Conservation (phyloP, 2,329 filamentous ascomycete species). For the Xylaria hypoxylon region DNA sequence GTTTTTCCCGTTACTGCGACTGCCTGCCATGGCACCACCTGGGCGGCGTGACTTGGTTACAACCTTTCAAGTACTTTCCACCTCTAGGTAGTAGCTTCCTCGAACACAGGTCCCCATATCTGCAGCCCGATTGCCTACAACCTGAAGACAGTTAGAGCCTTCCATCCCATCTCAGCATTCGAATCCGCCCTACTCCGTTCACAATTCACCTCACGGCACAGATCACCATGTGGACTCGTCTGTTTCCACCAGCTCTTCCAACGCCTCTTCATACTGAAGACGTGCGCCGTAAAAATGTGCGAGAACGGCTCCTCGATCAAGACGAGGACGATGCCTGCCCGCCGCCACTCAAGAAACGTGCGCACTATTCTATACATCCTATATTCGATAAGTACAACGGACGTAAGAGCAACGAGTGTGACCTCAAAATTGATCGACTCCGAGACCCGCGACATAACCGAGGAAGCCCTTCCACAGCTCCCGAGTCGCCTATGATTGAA, state of each 20-base stretch:
- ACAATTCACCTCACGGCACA: not conserved
- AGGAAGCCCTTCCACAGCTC: conserved; percentile 35
- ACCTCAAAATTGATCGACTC: conserved; percentile 18
- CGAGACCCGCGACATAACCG: conserved; percentile 10
- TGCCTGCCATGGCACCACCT: conserved; percentile 1
- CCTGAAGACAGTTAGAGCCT: not conserved
- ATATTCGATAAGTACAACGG: conserved; percentile 42
- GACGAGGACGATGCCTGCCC: conserved; percentile 28
- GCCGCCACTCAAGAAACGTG: conserved; percentile 37
- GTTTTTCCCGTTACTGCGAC: not conserved
- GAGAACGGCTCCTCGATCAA: conserved; percentile 31
- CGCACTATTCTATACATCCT: conserved; percentile 36
- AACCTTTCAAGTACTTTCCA: not conserved
- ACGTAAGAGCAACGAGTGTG: conserved; percentile 26
- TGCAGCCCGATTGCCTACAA: not conserved
- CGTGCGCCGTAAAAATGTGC: conserved; percentile 17
- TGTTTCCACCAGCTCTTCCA: conserved; percentile 27
- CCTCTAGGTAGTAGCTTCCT: not conserved
- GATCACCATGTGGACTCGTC: conserved; percentile 30
- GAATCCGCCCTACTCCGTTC: not conserved
- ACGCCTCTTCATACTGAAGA: conserved; percentile 30
- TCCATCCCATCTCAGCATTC: not conserved
- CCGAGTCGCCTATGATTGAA: conserved; percentile 39
- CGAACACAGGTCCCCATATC: not conserved
- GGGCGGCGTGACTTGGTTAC: not conserved